Evolutionary conservation across 805 yeast species (phyloP), one percentile per base, ranked within the genome.

Genomic region (Saccharomycodes ludwigii): DNA sequence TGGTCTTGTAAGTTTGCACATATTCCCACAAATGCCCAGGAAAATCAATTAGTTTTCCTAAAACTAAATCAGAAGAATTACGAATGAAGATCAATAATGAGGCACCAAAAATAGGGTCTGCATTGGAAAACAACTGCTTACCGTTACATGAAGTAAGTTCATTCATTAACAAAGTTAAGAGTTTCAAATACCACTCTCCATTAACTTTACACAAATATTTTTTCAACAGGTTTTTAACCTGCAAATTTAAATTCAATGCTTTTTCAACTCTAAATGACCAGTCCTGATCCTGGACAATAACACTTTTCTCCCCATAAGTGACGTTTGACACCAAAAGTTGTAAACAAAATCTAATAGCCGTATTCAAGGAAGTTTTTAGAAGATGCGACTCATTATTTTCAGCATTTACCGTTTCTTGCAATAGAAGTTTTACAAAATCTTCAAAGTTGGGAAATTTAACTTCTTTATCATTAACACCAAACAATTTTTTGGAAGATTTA

Each of bases 201-300:
- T 37, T 25, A 15, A 48, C 47, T 33, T 43, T 21, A 2, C 34
- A 28, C 8, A 63, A 36, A 4, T 45, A 38, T 4, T 35, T 27
- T 10, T 47, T 40, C 1, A 58, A 38, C 1, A 50, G 42, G 0
- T 28, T 11, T n/a, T 60, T 58, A 1, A 79, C 81, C 3, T 43
- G 47, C 0, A 61, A 61, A 45, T 84, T 93, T 25, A 67, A 55
- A 24, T 71, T 77, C 8, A 81, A 31, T 0, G 88, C 81, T 36
- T 72, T 80, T 7, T 77, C 83, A 17, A 81, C 43, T 44, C 88
- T 63, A 0, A 68, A 55, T 3, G 61, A 57, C 94, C 94, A 84
- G 31, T 78, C 76, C 39, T 76, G 78, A 48, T 84, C 94, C 15
- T 66, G 56, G 0, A 69, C 70, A 29, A 82, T 50, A 2, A 76